Evolutionary conservation across 768 basidiomycete genomes (phyloP), one percentile per base, ranked within the genome.

Genomic region (Auriscalpium vulgare): DNA sequence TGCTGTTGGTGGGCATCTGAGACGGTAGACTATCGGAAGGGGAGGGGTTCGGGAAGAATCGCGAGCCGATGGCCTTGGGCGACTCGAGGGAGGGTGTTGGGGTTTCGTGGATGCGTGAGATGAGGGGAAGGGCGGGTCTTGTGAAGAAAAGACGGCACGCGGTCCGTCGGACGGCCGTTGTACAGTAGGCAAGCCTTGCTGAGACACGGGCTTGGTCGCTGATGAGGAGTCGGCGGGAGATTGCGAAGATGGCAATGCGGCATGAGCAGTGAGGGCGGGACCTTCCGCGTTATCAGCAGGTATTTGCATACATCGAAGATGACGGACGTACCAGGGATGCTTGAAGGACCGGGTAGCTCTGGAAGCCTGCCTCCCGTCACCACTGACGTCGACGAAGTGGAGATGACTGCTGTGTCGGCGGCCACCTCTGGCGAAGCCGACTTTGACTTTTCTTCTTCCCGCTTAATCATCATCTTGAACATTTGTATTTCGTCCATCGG

Each of bases 391-490:
- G 29, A 5, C 29, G 29, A 29, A 29, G 4, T 29, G 29, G 29
- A 29, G 29, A 29, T 29, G 29, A 29, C 29, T 2, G 29, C 29
- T 29, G 29, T 4, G 29, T 29, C 29, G 29, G 29, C 29, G 29
- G 29, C 29, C 29, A 29, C 29, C 29, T 29, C 29, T 29, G 29
- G 29, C 29, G 52, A 44, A 19, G 71, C 71, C 6, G 63, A 57
- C 53, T 71, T 75, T 55, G 71, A 75, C 65, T 75, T 77, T 56
- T 76, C 74, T 58, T 88, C 83, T 62, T 88, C 88, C 57, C 81
- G 75, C 68, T 88, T 88, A 86, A 92, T 91, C 74, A 91, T 74
- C 62, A 90, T 62, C 61, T 85, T 87, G 78, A 92, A 91, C 38
- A 88, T 70, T 58, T 91, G 88, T 23, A 92, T 91, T 70, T 92